A percentile compares a stretch with the other conserved stretches of the same genome.
These are phyloP conservation scores for Bauhinia variegata DNA, from an alignment of 306 rosid genomes.

Conservation along the genomic window DNA sequence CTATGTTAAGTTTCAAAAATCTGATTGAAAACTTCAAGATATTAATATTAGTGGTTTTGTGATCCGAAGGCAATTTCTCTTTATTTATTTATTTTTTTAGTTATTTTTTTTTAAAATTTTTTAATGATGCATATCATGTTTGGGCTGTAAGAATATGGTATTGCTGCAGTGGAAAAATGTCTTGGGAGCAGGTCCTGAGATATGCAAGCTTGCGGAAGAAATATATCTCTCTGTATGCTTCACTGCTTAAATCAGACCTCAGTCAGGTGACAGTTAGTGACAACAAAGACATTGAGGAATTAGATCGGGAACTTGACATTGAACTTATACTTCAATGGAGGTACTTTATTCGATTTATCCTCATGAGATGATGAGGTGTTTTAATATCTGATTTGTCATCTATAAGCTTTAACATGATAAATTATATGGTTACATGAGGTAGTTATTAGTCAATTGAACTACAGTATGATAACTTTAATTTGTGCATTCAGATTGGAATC, in stretches of 20 bases:
- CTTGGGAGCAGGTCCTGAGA: conserved; percentile 96
- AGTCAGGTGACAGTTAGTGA: conserved; percentile 64
- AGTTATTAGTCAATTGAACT: conserved; percentile 21
- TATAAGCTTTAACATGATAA: not conserved
- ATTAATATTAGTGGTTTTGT: conserved; percentile 26
- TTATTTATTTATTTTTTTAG: conserved; percentile 30
- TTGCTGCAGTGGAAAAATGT: conserved; percentile 85
- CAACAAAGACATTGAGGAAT: conserved; percentile 77
- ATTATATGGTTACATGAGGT: conserved; percentile 7
- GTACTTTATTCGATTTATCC: conserved; percentile 43
- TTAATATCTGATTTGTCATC: not conserved
- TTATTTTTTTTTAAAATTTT: not conserved
- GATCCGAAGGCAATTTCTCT: conserved; percentile 24
- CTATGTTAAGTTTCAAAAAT: conserved; percentile 21
- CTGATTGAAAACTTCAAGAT: conserved; percentile 2
- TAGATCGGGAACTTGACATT: conserved; percentile 86
- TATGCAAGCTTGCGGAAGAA: conserved; percentile 79
- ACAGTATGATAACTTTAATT: not conserved
- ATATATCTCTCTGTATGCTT: conserved; percentile 82
- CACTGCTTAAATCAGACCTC: conserved; percentile 85
- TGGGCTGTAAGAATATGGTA: conserved; percentile 20
- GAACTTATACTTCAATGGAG: conserved; percentile 98
- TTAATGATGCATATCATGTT: no score
- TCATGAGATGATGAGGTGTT: conserved; percentile 8
- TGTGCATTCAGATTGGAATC: not conserved